phyloP scores from a whole-genome alignment of 257 asterid genomes.

The Echium plantagineum region DNA sequence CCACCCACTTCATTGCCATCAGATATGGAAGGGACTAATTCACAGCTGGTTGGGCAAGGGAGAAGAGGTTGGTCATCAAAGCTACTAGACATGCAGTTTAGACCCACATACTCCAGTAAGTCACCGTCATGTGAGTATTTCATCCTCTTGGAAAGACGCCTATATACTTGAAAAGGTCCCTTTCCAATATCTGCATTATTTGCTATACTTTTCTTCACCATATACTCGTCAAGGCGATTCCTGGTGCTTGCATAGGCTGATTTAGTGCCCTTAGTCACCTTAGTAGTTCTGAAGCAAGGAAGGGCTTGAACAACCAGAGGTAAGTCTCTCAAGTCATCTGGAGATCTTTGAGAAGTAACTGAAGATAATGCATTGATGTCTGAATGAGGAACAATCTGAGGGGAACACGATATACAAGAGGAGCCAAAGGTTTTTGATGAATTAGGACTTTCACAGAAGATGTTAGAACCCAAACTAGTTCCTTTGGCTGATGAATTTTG shows the following conservation, averaged over 20 bases:
- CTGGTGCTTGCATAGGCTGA: conserved; percentile 1
- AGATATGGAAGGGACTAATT: conserved; percentile 3
- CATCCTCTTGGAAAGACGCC: conserved; percentile 7
- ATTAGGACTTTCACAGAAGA: conserved; percentile 5
- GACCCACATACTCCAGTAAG: conserved; percentile 25
- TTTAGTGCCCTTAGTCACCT: not conserved
- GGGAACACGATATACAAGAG: not conserved
- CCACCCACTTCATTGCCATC: conserved; percentile 4
- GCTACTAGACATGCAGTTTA: conserved; percentile 16
- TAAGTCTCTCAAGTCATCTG: not conserved
- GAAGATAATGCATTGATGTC: conserved; percentile 9
- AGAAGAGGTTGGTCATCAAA: conserved; percentile 9
- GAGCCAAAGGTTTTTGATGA: not conserved
- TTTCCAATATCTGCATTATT: conserved; percentile 7
- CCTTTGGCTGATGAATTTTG: conserved; percentile 9
- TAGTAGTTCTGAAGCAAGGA: conserved; percentile 17
- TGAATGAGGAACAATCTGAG: not conserved
- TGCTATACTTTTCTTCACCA: not conserved
- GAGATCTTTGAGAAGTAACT: conserved; percentile 9
- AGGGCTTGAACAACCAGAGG: conserved; percentile 25
- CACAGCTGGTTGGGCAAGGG: too few species aligned
- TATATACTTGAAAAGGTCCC: conserved; percentile 6
- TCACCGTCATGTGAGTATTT: conserved; percentile 17
- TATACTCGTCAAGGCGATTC: not conserved
- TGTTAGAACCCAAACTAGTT: conserved; percentile 9